phyloP scores from a whole-genome alignment of 2,329 filamentous ascomycete species.

The Aspergillus tanneri region DNA sequence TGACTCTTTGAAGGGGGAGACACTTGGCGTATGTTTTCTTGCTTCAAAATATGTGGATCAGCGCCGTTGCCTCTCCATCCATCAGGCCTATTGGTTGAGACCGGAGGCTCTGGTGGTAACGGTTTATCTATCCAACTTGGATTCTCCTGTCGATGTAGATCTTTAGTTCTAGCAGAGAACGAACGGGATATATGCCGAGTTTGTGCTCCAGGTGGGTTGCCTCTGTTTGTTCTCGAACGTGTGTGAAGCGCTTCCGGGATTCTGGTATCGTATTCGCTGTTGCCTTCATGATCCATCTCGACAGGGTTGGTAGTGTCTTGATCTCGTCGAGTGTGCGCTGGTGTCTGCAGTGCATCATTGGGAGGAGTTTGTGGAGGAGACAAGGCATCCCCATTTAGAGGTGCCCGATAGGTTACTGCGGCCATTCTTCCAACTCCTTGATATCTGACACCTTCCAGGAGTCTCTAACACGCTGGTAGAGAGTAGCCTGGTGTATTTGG shows the following conservation, averaged over 20 bases:
- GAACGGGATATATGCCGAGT: constrained; percentile 21
- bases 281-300: constrained; percentile 12
- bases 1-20: constrained; percentile 20
- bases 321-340: constrained; percentile 22
- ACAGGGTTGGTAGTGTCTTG: constrained; percentile 7
- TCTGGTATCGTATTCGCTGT: constrained; percentile 41
- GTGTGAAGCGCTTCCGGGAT: constrained; percentile 62
- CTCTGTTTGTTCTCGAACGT: constrained; percentile 59
- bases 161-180: constrained; percentile 27
- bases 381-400: constrained; percentile 13
- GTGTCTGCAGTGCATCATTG: constrained; percentile 21
- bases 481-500: background rate
- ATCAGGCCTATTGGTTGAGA: background rate
- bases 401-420: constrained; percentile 13
- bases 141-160: constrained; percentile 14
- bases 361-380: constrained; percentile 11
- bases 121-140: constrained; percentile 16
- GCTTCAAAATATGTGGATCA: too few relatives aligned
- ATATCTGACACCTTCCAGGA: background rate
- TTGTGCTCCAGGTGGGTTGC: constrained; percentile 35
- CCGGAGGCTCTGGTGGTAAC: constrained; percentile 3
- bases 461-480: background rate
- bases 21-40: constrained; percentile 8
- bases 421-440: constrained; percentile 15
- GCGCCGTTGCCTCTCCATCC: too few relatives aligned